These are phyloP conservation scores for Biscutella auriculata DNA, from an alignment of 441 rosid genomes.

Conservation along the genomic window DNA sequence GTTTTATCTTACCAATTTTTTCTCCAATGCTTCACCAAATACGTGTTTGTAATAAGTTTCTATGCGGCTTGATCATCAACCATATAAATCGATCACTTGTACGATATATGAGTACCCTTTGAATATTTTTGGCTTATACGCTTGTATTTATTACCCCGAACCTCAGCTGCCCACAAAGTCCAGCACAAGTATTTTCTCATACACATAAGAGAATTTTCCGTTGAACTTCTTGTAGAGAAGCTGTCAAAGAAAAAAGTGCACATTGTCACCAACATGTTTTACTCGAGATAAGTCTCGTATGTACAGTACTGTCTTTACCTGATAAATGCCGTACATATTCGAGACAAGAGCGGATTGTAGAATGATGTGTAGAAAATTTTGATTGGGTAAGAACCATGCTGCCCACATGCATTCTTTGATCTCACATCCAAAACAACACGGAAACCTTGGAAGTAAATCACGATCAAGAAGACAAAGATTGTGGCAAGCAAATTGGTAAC, in stretches of 20 bases:
- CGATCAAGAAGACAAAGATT: constrained; percentile 44
- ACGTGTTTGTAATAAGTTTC: no score
- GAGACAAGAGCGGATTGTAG: constrained; percentile 92
- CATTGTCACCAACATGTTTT: neutral
- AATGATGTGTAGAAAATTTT: constrained; percentile 53
- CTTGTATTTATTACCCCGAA: no score
- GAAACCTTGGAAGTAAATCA: constrained; percentile 30
- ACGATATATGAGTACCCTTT: no score
- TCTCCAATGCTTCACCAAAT: no score
- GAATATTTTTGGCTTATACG: no score
- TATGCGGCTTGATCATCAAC: no score
- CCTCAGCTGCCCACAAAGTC: no score
- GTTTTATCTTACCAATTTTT: no score
- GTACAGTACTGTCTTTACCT: constrained; percentile 31
- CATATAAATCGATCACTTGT: no score
- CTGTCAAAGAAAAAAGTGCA: constrained; percentile 20
- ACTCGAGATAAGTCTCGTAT: neutral
- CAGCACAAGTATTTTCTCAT: no score
- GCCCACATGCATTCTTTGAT: constrained; percentile 30
- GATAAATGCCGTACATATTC: constrained; percentile 85
- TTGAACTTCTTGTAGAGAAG: constrained; percentile 56
- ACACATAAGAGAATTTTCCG: constrained; percentile 50
- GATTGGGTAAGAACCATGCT: constrained; percentile 91
- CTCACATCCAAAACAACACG: constrained; percentile 27
- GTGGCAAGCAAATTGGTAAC: constrained; percentile 79